These are phyloP conservation scores for Ustilago sp. DNA, from an alignment of 1,284 basidiomycete genomes.

Conservation along the genomic window DNA sequence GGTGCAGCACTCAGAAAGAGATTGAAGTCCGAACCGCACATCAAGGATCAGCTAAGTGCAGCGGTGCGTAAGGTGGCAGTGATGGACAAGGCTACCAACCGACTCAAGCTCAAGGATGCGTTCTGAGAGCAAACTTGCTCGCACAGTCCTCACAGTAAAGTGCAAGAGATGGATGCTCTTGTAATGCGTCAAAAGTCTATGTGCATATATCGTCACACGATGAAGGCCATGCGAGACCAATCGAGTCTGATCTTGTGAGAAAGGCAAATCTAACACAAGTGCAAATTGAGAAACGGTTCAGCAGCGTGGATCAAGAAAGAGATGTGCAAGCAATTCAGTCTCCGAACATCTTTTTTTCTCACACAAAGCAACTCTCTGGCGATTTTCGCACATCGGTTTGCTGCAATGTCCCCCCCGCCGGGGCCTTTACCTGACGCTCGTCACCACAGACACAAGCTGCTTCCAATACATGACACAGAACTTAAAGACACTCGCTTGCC, in stretches of 20 bases:
- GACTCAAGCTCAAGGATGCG: constrained; percentile 60
- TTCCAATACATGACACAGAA: no score
- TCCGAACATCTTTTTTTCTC: neutral
- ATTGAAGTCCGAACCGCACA: constrained; percentile 59
- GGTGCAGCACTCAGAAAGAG: constrained; percentile 60
- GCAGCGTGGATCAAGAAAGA: neutral
- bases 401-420: no score
- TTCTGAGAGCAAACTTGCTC: constrained; percentile 10
- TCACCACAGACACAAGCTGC: no score
- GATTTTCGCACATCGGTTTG: no score
- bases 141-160: neutral
- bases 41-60: constrained; percentile 61
- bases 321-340: neutral
- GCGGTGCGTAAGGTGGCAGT: constrained; percentile 61
- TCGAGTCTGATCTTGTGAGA: no score
- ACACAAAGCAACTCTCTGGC: constrained; percentile 23
- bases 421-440: no score
- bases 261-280: no score
- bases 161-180: neutral
- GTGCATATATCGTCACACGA: no score
- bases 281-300: no score
- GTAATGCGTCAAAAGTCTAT: neutral
- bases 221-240: no score
- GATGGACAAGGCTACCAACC: constrained; percentile 63
- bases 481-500: no score